These are phyloP conservation scores for Termitomyces sp. DNA, from an alignment of 768 basidiomycete genomes.

Conservation along the genomic window DNA sequence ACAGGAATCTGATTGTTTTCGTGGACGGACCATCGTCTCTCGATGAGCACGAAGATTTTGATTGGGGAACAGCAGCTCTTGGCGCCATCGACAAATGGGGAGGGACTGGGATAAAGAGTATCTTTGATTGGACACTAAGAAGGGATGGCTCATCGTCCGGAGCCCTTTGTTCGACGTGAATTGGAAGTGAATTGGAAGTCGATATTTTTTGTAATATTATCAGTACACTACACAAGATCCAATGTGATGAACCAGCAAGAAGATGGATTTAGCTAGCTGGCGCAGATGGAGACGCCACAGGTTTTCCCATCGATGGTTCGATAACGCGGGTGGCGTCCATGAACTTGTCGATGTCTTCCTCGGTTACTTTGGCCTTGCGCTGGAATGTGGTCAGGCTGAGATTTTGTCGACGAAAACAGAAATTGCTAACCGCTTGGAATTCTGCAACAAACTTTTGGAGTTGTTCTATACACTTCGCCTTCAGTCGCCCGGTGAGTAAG, in stretches of 20 bases:
- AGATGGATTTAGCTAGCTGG: background rate
- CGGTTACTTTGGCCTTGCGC: conserved; percentile 78
- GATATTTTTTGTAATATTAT: background rate
- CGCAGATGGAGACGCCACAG: conserved; percentile 7
- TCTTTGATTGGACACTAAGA: conserved; percentile 49
- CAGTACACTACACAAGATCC: background rate
- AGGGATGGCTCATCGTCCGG: conserved; percentile 21
- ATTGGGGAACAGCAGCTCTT: conserved; percentile 76
- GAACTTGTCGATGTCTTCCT: conserved; percentile 66
- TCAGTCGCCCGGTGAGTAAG: conserved; percentile 87
- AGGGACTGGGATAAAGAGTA: conserved; percentile 18
- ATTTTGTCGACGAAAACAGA: background rate
- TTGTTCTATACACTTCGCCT: conserved; percentile 78
- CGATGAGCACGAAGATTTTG: conserved; percentile 51
- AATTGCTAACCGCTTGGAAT: conserved; percentile 68
- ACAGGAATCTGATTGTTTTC: conserved; percentile 61
- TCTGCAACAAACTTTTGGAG: conserved; percentile 78
- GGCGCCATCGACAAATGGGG: conserved; percentile 62
- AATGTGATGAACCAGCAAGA: background rate
- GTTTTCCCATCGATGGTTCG: conserved; percentile 45
- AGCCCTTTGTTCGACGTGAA: conserved; percentile 4
- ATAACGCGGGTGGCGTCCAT: conserved; percentile 84
- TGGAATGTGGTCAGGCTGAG: conserved; percentile 25
- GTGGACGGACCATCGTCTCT: conserved; percentile 65
- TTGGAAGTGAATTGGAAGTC: background rate